Conservation (phyloP, 139 green algal species). For the Chloropicon primus region DNA sequence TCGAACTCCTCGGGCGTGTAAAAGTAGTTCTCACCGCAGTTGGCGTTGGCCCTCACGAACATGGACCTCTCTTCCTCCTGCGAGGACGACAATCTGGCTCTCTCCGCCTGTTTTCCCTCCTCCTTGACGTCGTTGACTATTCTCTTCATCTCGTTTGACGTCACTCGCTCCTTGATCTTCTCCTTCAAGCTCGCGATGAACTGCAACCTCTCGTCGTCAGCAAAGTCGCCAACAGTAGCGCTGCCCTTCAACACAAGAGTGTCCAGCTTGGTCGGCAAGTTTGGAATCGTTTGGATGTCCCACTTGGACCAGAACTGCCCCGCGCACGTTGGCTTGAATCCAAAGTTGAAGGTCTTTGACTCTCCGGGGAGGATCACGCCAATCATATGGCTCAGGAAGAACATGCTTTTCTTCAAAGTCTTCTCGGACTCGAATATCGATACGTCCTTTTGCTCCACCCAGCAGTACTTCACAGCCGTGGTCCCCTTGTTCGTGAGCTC, state of each 20-base stretch:
- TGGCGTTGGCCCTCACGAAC: neutral
- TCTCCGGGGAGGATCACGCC: conserved; percentile 11
- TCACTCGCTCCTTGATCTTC: neutral
- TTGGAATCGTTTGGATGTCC: neutral
- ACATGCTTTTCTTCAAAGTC: neutral
- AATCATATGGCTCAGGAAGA: neutral
- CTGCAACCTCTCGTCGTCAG: neutral
- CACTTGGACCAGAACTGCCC: conserved; percentile 7
- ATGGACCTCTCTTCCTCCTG: neutral
- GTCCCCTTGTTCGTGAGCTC: conserved; percentile 4
- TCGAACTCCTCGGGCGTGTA: neutral
- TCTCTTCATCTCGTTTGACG: neutral
- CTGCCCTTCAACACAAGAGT: conserved; percentile 4
- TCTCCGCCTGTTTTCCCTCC: neutral
- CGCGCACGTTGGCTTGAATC: neutral
- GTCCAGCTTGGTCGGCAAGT: neutral
- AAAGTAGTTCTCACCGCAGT: neutral
- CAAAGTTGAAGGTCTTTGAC: conserved; percentile 6
- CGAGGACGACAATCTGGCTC: neutral
- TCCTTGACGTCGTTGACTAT: neutral
- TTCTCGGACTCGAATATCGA: neutral
- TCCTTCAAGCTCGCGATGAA: neutral
- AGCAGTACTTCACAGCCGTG: conserved; percentile 7
- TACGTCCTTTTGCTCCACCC: neutral
- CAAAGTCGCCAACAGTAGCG: neutral